Percentiles rank a stretch among this genome's conserved stretches.
Evolutionary conservation across 1,139 yeast genomes (phyloP).

Genomic region (Yueomyces sp.): DNA sequence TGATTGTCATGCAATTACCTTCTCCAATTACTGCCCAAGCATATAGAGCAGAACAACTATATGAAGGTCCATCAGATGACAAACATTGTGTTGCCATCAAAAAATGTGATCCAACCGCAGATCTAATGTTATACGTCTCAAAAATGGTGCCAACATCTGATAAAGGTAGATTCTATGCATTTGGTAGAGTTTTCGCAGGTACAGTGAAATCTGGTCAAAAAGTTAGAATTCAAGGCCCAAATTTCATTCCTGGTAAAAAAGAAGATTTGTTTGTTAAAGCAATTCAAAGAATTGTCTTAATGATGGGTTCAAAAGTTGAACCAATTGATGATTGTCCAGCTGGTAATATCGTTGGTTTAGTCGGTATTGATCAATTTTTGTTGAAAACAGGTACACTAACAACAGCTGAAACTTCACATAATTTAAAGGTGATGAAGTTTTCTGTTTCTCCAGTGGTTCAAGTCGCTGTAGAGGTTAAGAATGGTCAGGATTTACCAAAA

Average conservation of each 20-base stretch:
- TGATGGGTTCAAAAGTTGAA: conserved; percentile 99
- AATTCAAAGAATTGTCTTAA: conserved; percentile 96
- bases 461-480: conserved; percentile 99
- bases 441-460: conserved; percentile 99
- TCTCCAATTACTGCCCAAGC: conserved; percentile 98
- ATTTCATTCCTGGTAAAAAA: conserved; percentile 97
- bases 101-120: conserved; percentile 98
- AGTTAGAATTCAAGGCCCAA: conserved; percentile 99
- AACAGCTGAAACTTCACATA: conserved; percentile 93
- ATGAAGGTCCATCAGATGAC: conserved; percentile 99
- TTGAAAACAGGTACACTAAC: conserved; percentile 99
- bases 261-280: conserved; percentile 95
- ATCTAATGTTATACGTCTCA: conserved; percentile 97
- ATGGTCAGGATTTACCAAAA: conserved; percentile 98
- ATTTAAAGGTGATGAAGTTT: conserved; percentile 99
- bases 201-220: conserved; percentile 97
- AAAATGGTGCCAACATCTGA: conserved; percentile 99
- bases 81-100: conserved; percentile 82
- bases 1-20: conserved; percentile 97
- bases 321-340: conserved; percentile 99
- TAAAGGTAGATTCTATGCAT: conserved; percentile 99
- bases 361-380: conserved; percentile 99
- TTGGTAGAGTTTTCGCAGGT: conserved; percentile 99
- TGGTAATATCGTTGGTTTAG: conserved; percentile 99
- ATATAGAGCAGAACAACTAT: conserved; percentile 98